These are phyloP conservation scores for Plenodomus biglobosus DNA, from an alignment of 2,329 filamentous ascomycete genomes.

Conservation along the genomic window DNA sequence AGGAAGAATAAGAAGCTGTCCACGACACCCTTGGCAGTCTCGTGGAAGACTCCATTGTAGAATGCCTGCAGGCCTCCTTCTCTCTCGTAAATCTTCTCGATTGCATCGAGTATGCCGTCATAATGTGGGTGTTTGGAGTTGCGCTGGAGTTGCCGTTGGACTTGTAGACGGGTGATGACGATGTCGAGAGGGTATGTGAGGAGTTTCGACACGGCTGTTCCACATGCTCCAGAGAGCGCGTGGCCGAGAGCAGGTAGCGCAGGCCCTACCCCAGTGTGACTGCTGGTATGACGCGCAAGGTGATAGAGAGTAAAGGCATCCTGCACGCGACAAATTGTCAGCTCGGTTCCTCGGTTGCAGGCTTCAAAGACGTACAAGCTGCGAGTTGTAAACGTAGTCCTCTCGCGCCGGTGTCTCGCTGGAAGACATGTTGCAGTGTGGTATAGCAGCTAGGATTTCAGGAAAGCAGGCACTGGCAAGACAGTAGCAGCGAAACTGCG, in stretches of 20 bases:
- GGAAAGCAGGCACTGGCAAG: not conserved
- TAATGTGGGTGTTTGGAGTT: slow-evolving; percentile 56
- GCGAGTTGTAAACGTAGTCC: slow-evolving; percentile 48
- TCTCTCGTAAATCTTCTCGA: slow-evolving; percentile 67
- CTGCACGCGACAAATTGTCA: slow-evolving; percentile 17
- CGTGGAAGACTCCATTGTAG: slow-evolving; percentile 54
- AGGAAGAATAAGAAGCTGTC: slow-evolving; percentile 88
- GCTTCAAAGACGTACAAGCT: slow-evolving; percentile 40
- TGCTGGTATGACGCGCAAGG: slow-evolving; percentile 42
- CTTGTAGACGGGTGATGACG: slow-evolving; percentile 78
- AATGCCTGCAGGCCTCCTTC: slow-evolving; percentile 73
- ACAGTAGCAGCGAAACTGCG: slow-evolving; percentile 16
- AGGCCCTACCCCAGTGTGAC: slow-evolving; percentile 42
- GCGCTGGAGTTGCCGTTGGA: slow-evolving; percentile 64
- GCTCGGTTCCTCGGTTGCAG: not conserved
- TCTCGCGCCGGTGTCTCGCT: slow-evolving; percentile 17
- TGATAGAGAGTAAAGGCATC: slow-evolving; percentile 49
- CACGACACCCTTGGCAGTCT: slow-evolving; percentile 52
- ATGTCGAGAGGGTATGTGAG: slow-evolving; percentile 80
- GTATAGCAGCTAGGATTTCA: slow-evolving; percentile 1
- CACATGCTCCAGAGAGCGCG: slow-evolving; percentile 75
- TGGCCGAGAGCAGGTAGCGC: slow-evolving; percentile 75
- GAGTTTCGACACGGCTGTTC: slow-evolving; percentile 77
- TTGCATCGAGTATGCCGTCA: slow-evolving; percentile 66
- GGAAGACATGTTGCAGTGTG: slow-evolving; percentile 5